Percentiles rank a stretch among this genome's conserved stretches.
Conservation (phyloP, 2,329 filamentous ascomycete genomes). For the Fusarium luffae region DNA sequence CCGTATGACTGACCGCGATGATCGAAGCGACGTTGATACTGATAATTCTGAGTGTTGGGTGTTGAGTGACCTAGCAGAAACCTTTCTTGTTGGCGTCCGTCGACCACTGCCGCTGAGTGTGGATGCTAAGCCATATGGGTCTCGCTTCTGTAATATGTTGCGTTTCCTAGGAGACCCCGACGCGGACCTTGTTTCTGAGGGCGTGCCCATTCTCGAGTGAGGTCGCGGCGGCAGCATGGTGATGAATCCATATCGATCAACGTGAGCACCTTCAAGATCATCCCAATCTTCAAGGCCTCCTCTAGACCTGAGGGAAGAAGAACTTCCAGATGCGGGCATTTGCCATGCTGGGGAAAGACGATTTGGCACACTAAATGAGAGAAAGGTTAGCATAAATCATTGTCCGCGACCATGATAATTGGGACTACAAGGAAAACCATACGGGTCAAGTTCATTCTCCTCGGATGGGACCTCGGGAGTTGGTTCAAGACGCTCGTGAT, state of each 20-base stretch:
- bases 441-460: conserved; percentile 65
- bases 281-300: conserved; percentile 75
- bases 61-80: conserved; percentile 68
- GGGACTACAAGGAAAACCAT: conserved; percentile 63
- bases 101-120: conserved; percentile 51
- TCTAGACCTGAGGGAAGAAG: conserved; percentile 57
- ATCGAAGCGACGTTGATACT: conserved; percentile 60
- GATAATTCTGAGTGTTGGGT: conserved; percentile 67
- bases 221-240: conserved; percentile 58
- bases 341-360: conserved; percentile 50
- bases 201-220: conserved; percentile 55
- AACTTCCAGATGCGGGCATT: conserved; percentile 57
- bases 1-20: conserved; percentile 65
- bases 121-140: conserved; percentile 53
- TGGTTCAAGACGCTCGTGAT: conserved; percentile 61
- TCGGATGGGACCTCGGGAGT: conserved; percentile 63
- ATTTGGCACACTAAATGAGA: conserved; percentile 43
- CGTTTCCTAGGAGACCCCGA: conserved; percentile 58
- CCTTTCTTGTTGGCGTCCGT: conserved; percentile 63
- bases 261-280: conserved; percentile 68
- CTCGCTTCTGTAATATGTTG: conserved; percentile 57
- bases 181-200: conserved; percentile 56
- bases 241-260: conserved; percentile 78
- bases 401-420: conserved; percentile 38
- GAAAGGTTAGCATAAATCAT: conserved; percentile 46